These are phyloP conservation scores for Stentor coeruleus DNA, from an alignment of 73 alveolate genomes.

Conservation along the genomic window DNA sequence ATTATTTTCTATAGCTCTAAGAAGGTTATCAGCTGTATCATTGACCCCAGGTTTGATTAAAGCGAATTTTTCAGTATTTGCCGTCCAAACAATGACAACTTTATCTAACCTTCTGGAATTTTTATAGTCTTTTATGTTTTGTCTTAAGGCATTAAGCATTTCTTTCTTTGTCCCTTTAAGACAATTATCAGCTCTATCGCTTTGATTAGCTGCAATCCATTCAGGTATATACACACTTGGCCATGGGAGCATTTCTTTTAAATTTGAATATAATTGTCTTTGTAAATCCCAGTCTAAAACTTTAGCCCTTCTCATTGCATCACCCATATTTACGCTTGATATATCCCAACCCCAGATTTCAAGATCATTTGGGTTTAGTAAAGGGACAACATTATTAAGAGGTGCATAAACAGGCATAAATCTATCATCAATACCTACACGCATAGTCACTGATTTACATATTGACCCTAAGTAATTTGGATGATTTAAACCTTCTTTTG, in stretches of 20 bases:
- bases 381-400: slow-evolving; percentile 79
- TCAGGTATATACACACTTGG: slow-evolving; percentile 80
- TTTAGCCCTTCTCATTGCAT: slow-evolving; percentile 86
- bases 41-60: slow-evolving; percentile 57
- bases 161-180: slow-evolving; percentile 73
- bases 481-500: slow-evolving; percentile 76
- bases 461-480: slow-evolving; percentile 91
- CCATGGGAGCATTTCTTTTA: slow-evolving; percentile 62
- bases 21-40: slow-evolving; percentile 70
- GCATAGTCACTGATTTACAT: slow-evolving; percentile 81
- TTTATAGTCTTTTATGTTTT: slow-evolving; percentile 71
- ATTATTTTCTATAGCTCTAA: slow-evolving; percentile 49
- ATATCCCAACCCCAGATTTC: slow-evolving; percentile 95
- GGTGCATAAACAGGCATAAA: slow-evolving; percentile 83
- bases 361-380: slow-evolving; percentile 89
- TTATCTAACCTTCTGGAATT: slow-evolving; percentile 60
- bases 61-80: slow-evolving; percentile 83
- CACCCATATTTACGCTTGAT: slow-evolving; percentile 70
- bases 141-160: slow-evolving; percentile 68
- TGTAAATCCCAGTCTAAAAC: slow-evolving; percentile 63
- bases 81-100: slow-evolving; percentile 87
- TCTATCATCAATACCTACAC: slow-evolving; percentile 60
- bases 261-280: slow-evolving; percentile 39
- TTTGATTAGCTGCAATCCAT: slow-evolving; percentile 93
- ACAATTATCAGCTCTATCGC: slow-evolving; percentile 88